Conservation (phyloP, 805 yeast genomes). For the Kuraishia cidri region DNA sequence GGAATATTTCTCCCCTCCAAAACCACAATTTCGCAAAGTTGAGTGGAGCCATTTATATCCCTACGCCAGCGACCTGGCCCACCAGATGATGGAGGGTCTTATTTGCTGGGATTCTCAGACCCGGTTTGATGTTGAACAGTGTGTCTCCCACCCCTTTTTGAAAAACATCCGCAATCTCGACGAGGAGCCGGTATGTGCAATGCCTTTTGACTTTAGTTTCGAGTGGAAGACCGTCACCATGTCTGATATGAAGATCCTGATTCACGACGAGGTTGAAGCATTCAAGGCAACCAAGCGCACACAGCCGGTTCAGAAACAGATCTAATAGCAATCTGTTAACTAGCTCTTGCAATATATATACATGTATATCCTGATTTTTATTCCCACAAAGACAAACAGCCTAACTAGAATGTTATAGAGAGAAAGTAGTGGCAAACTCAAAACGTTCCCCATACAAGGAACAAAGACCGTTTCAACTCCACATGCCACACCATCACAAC, state of each 20-base stretch:
- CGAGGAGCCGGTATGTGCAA: constrained; percentile 46
- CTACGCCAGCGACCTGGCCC: constrained; percentile 42
- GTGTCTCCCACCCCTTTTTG: constrained; percentile 51
- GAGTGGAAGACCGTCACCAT: constrained; percentile 35
- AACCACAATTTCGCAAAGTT: constrained; percentile 28
- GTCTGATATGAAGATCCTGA: constrained; percentile 34
- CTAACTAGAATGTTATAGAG: too few species aligned
- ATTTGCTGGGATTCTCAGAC: constrained; percentile 55
- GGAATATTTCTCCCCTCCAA: constrained; percentile 34
- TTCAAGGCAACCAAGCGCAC: too few species aligned
- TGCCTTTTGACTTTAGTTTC: constrained; percentile 57
- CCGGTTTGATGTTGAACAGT: constrained; percentile 47
- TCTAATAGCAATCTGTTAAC: not conserved
- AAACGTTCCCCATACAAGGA: too few species aligned
- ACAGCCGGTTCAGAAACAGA: too few species aligned
- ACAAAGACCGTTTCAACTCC: too few species aligned
- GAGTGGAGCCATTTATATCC: constrained; percentile 55
- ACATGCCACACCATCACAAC: too few species aligned
- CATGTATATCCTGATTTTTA: too few species aligned
- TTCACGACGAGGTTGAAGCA: constrained; percentile 42
- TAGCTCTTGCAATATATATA: not conserved
- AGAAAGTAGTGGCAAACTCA: too few species aligned
- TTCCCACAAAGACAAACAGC: too few species aligned
- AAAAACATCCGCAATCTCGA: constrained; percentile 37
- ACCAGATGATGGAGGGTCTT: constrained; percentile 42